Evolutionary conservation across 352 stramenopile genomes (phyloP).

Genomic region (Phytophthora cactorum): DNA sequence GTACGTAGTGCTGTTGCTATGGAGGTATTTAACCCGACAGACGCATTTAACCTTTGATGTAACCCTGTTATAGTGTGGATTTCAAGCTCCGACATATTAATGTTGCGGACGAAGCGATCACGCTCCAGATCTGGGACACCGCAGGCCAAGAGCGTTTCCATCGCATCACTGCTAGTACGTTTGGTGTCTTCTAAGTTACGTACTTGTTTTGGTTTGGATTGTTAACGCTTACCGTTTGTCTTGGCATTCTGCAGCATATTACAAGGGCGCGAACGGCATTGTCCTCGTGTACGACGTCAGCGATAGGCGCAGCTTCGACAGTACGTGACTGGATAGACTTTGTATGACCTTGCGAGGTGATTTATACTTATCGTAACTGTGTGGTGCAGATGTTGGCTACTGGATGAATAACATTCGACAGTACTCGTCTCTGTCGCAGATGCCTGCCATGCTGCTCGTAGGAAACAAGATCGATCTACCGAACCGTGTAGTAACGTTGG

Average conservation of each 20-base stretch:
- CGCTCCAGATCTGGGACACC: slow-evolving; percentile 96
- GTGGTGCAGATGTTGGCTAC: slow-evolving; percentile 87
- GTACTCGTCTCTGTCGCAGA: slow-evolving; percentile 77
- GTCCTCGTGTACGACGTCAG: slow-evolving; percentile 94
- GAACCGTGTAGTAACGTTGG: slow-evolving; percentile 77
- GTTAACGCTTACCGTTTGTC: slow-evolving; percentile 21
- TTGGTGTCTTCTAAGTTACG: background rate
- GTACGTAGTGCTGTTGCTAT: slow-evolving; percentile 46
- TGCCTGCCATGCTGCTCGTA: slow-evolving; percentile 86
- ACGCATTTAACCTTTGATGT: slow-evolving; percentile 6
- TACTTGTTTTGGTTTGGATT: background rate
- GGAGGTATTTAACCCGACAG: background rate
- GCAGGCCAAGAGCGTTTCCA: slow-evolving; percentile 95
- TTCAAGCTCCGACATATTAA: slow-evolving; percentile 93
- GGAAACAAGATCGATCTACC: slow-evolving; percentile 94
- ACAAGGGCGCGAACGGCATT: slow-evolving; percentile 94
- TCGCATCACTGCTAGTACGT: slow-evolving; percentile 92
- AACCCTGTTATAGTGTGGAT: slow-evolving; percentile 71
- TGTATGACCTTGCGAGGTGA: slow-evolving; percentile 3
- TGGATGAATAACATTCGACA: slow-evolving; percentile 97
- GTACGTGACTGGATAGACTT: slow-evolving; percentile 50
- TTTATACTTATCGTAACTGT: slow-evolving; percentile 22
- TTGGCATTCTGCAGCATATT: slow-evolving; percentile 80
- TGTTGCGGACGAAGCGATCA: slow-evolving; percentile 84
- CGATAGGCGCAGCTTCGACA: slow-evolving; percentile 93